Conservation (phyloP, 768 basidiomycete genomes). For the Tricholoma sp. region DNA sequence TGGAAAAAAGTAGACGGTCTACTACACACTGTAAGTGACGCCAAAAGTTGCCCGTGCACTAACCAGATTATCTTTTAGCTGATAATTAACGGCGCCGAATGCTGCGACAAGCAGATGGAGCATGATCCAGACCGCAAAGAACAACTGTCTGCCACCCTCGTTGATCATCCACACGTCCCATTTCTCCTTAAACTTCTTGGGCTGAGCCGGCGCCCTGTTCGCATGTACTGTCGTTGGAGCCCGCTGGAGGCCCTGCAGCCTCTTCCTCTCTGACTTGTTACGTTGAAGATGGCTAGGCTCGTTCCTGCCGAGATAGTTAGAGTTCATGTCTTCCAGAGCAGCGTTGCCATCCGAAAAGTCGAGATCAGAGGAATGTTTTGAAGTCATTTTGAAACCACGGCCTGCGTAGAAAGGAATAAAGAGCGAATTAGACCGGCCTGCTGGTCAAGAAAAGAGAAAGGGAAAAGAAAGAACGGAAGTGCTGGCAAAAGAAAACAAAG, state of each 20-base stretch:
- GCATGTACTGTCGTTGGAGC: conserved; percentile 34
- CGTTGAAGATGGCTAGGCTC: conserved; percentile 58
- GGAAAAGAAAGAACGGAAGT: conserved; percentile 1
- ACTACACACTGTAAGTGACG: conserved; percentile 62
- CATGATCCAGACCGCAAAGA: conserved; percentile 78
- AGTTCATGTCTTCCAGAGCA: conserved; percentile 38
- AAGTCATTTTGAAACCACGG: conserved; percentile 26
- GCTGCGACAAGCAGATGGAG: conserved; percentile 74
- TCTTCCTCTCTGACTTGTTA: conserved; percentile 79
- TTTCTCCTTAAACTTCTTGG: conserved; percentile 37
- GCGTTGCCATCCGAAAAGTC: conserved; percentile 61
- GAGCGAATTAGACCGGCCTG: conserved; percentile 42
- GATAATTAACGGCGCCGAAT: conserved; percentile 76
- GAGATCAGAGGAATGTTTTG: conserved; percentile 54
- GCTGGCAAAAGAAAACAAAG: conserved; percentile 1
- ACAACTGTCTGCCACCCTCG: conserved; percentile 75
- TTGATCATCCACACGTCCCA: conserved; percentile 89
- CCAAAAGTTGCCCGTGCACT: conserved; percentile 71
- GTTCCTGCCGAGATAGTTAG: conserved; percentile 21
- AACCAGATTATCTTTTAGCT: conserved; percentile 70
- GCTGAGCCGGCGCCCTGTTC: conserved; percentile 25
- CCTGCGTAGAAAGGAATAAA: conserved; percentile 35
- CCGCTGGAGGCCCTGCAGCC: conserved; percentile 83
- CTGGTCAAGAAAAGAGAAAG: conserved; percentile 24
- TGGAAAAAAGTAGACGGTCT: conserved; percentile 28